Base-by-base conservation (phyloP, 805 yeast genomes). In the Monosporozyma aquatica region DNA sequence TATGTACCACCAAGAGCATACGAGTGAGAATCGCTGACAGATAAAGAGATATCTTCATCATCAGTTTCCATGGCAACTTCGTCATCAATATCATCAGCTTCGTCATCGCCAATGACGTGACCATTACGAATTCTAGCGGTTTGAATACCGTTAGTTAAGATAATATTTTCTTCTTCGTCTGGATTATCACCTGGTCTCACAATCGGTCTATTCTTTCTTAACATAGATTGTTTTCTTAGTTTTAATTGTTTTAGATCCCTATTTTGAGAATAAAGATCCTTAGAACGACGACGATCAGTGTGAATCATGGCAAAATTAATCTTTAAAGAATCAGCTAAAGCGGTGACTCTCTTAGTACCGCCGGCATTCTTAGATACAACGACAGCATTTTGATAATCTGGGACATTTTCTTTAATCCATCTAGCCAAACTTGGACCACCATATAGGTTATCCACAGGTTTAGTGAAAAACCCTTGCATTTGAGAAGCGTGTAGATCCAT, bases 341-440 rank as follows among this genome's bases (percentile, higher is more conserved):
- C 89, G 15, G 99, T 92, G 42, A 92, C 99, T 52, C 98, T 76
- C 63, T 92, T 92, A 17, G 99, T 89, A 43, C 98, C 98, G 49
- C 98, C 99, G 17, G 99, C 97, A 66, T 92, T 92, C 62, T 92
- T 92, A n/a, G 97, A 87, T 10, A 92, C 98, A 42, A 92, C 95
- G 21, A 94, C 98, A 2, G 95, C 90, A 47, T 81, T 80, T 53
- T 77, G 71, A 71, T 85, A 87, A 58, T 90, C 87, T 28, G 80
- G 79, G 38, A 92, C 82, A 56, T 92, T 83, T 62, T 83, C 92
- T 54, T 83, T 79, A 55, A 92, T 90, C 98, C 98, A 92, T 54
- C 85, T 76, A 23, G 96, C 97, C 52, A 92, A 73, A 32, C 95
- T 85, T 38, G 98, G 98, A 2, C 95, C 96, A 22, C 97, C 97